Percentiles rank a stretch among this genome's conserved stretches.
phyloP scores from a whole-genome alignment of 257 asterid genomes.

The Mentha longifolia region DNA sequence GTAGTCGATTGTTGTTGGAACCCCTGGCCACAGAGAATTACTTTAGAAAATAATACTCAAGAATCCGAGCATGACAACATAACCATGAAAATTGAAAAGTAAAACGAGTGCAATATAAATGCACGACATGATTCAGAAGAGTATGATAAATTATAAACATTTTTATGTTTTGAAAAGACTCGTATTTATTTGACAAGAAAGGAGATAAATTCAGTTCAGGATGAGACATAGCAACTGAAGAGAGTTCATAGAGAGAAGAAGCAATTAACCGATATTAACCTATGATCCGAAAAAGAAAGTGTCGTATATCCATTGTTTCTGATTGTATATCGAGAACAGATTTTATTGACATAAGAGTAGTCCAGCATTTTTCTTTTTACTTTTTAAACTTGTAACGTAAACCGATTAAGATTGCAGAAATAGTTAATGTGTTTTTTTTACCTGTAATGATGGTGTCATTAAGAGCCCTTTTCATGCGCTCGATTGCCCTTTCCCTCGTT shows the following conservation, averaged over 20 bases:
- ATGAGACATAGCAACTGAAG: neutral
- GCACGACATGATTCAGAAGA: neutral
- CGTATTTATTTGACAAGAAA: neutral
- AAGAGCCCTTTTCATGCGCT: conserved; percentile 99
- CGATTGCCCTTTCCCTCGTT: conserved; percentile 91
- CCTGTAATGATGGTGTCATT: conserved; percentile 89
- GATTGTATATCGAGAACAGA: too few relatives aligned
- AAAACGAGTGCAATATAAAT: neutral
- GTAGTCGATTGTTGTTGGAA: conserved; percentile 96
- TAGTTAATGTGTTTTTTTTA: conserved; percentile 24
- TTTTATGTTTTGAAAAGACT: neutral
- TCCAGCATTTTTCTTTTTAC: too few relatives aligned
- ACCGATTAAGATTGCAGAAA: neutral
- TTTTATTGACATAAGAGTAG: too few relatives aligned
- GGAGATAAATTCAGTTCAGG: neutral
- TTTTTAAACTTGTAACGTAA: too few relatives aligned
- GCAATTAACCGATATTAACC: neutral
- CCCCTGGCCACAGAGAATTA: conserved; percentile 57
- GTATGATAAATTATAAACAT: neutral
- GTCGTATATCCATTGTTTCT: neutral
- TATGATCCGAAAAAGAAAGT: neutral
- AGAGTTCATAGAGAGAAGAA: neutral
- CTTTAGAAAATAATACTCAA: conserved; percentile 22
- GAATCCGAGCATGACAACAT: neutral
- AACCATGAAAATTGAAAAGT: neutral